These are phyloP conservation scores for Loxodes magnus DNA, from an alignment of 73 alveolate species.

Conservation along the genomic window DNA sequence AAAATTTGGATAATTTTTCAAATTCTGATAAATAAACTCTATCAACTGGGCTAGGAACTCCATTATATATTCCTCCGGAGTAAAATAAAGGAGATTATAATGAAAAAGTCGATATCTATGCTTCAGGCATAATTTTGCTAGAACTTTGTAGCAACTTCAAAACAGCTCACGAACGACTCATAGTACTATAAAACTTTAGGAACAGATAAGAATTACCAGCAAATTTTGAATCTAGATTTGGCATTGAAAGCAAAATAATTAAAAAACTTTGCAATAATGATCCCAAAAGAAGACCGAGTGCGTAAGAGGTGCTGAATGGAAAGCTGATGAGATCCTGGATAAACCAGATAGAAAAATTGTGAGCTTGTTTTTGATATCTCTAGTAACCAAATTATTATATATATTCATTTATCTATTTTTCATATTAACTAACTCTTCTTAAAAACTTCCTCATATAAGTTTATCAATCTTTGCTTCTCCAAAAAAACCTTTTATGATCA, in stretches of 20 bases:
- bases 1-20: conserved; percentile 5
- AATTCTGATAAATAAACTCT: conserved; percentile 4
- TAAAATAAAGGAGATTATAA: conserved; percentile 43
- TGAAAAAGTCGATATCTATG: conserved; percentile 77
- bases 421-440: no score
- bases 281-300: conserved; percentile 28
- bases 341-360: neutral
- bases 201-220: conserved; percentile 12
- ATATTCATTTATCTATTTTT: no score
- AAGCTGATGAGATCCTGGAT: conserved; percentile 4
- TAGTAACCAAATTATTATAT: no score
- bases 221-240: conserved; percentile 1
- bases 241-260: conserved; percentile 12
- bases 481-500: no score
- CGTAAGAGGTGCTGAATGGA: conserved; percentile 12
- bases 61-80: conserved; percentile 65
- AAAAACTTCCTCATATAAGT: no score
- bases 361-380: no score
- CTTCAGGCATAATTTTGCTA: conserved; percentile 60
- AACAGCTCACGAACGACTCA: conserved; percentile 53
- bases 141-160: conserved; percentile 57
- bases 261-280: conserved; percentile 7
- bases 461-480: no score
- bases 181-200: conserved; percentile 34
- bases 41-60: conserved; percentile 52